phyloP scores from a whole-genome alignment of 2,329 filamentous ascomycete species.

The Fusarium compactum region DNA sequence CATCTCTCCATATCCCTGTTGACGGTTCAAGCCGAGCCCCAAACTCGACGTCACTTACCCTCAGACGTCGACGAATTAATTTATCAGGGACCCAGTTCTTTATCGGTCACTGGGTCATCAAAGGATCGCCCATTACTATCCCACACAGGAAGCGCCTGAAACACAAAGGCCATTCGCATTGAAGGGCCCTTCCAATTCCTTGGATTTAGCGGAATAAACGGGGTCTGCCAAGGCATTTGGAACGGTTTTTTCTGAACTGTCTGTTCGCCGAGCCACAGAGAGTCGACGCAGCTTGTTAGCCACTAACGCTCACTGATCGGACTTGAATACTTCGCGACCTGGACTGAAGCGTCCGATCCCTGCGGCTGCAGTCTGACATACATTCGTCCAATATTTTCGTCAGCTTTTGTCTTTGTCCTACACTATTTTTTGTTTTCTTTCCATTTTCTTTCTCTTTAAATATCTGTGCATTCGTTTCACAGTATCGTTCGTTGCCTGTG shows the following conservation, averaged over 20 bases:
- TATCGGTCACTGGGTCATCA: slow-evolving; percentile 30
- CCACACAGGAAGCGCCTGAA: slow-evolving; percentile 29
- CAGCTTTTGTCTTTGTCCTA: slow-evolving; percentile 41
- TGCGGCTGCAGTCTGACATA: slow-evolving; percentile 31
- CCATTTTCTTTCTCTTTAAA: neutral
- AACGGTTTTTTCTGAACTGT: neutral
- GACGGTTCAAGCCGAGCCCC: slow-evolving; percentile 36
- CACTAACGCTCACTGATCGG: slow-evolving; percentile 8
- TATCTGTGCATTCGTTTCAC: slow-evolving; percentile 24
- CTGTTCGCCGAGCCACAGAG: slow-evolving; percentile 33
- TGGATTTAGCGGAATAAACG: slow-evolving; percentile 20
- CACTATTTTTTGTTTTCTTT: slow-evolving; percentile 8
- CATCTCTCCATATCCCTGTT: slow-evolving; percentile 11
- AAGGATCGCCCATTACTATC: slow-evolving; percentile 28
- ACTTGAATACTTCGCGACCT: neutral
- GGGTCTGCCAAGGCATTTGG: slow-evolving; percentile 26
- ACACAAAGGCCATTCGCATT: slow-evolving; percentile 26
- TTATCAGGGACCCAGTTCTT: slow-evolving; percentile 14
- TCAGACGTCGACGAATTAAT: slow-evolving; percentile 7
- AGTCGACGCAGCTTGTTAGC: slow-evolving; percentile 35
- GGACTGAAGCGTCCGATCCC: slow-evolving; percentile 26
- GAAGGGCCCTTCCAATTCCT: slow-evolving; percentile 13
- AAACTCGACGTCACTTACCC: slow-evolving; percentile 37
- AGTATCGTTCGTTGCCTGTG: slow-evolving; percentile 6
- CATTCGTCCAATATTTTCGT: slow-evolving; percentile 37